These are phyloP conservation scores for Vitis riparia DNA, from an alignment of 164 flowering plant genomes.

Conservation along the genomic window DNA sequence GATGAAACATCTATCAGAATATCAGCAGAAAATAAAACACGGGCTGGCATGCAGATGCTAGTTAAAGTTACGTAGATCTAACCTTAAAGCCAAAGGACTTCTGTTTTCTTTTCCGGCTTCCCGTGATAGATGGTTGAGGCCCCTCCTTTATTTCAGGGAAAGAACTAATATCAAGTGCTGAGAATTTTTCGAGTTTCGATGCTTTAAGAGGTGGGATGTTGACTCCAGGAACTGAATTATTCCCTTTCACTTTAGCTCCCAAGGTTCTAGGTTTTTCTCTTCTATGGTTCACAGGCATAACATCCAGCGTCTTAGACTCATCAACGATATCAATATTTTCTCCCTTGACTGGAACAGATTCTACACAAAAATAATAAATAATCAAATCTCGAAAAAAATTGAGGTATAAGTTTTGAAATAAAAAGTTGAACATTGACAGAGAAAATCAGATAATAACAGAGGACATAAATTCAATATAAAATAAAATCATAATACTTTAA, in stretches of 20 bases:
- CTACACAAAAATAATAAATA: constrained; percentile 14
- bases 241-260: constrained; percentile 31
- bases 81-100: constrained; percentile 43
- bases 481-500: too few species aligned
- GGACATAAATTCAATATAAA: too few species aligned
- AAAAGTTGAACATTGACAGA: too few species aligned
- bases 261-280: constrained; percentile 32
- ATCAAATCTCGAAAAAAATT: too few species aligned
- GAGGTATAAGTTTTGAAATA: too few species aligned
- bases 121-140: constrained; percentile 20
- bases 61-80: constrained; percentile 11
- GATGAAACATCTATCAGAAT: background rate
- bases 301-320: constrained; percentile 30
- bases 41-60: background rate
- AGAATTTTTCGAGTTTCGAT: constrained; percentile 26
- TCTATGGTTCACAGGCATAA: constrained; percentile 24
- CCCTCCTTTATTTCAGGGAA: constrained; percentile 34
- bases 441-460: too few species aligned
- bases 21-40: background rate
- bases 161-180: constrained; percentile 19
- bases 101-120: constrained; percentile 32
- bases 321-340: constrained; percentile 31
- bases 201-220: constrained; percentile 20
- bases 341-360: constrained; percentile 39
- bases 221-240: constrained; percentile 16